A percentile compares a stretch with the other conserved stretches of the same genome.
Conservation (phyloP, 352 stramenopile species). For the Sclerospora graminicola region DNA sequence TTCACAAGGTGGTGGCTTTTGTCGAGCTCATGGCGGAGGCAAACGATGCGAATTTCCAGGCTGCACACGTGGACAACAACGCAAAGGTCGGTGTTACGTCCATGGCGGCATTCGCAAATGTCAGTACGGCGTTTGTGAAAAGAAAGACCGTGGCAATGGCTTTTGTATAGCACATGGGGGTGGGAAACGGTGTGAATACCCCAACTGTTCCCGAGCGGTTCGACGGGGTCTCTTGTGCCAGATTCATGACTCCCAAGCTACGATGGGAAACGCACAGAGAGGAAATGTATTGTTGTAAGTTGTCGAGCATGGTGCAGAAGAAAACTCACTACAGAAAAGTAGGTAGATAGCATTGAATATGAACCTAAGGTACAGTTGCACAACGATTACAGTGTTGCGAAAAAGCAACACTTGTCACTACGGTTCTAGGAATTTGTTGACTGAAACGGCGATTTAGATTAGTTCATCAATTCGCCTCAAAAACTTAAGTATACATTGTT, state of each 20-base stretch:
- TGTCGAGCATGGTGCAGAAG: no score
- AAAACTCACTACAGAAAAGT: no score
- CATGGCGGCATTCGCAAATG: constrained; percentile 80
- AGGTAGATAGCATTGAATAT: no score
- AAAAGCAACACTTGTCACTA: no score
- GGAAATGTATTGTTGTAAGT: constrained; percentile 13
- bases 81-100: constrained; percentile 77
- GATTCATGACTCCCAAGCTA: constrained; percentile 27
- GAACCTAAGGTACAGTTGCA: no score
- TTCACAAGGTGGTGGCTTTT: constrained; percentile 72
- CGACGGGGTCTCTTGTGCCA: constrained; percentile 49
- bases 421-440: no score
- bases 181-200: constrained; percentile 48
- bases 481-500: no score
- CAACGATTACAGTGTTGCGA: no score
- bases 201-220: constrained; percentile 39
- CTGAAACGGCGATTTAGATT: no score
- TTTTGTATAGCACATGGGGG: constrained; percentile 68
- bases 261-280: constrained; percentile 1
- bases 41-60: constrained; percentile 72
- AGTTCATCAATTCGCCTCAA: no score
- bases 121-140: constrained; percentile 61
- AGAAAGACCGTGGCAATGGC: constrained; percentile 78
- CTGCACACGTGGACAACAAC: constrained; percentile 63
- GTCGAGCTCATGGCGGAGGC: constrained; percentile 63